Evolutionary conservation across 805 yeast genomes (phyloP), one percentile per base, ranked within the genome.

Genomic region (Starmerella apis): DNA sequence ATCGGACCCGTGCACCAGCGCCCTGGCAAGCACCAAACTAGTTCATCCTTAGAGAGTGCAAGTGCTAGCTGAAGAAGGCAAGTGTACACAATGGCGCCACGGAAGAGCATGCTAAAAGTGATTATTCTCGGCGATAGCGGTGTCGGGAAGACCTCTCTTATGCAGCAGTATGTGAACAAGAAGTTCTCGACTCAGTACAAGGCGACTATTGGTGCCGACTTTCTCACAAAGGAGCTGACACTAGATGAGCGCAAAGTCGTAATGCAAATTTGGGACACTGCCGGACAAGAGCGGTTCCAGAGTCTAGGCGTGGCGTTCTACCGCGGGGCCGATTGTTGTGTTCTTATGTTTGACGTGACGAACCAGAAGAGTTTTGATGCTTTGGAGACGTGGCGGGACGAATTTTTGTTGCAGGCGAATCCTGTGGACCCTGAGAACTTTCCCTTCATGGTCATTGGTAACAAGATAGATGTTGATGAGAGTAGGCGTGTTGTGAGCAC

Each of bases 321-420:
- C 67, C 75, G 98, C 61, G 97, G 97, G 32, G 96, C 97, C 1
- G 97, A 92, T 67, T 92, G 97, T 68, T 92, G 97, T 69, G 96
- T 90, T 9, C 74, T 90, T 53, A 94, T 92, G 58, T 90, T 84
- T 65, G 98, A 90, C 64, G 97, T 92, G 45, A 90, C 95, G 55
- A 92, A 92, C 68, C 82, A 85, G 54, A 88, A 90, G 68, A 84
- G 95, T 5, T 86, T 90, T 68, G 95, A 90, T 65, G 81, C 83
- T 60, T 73, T 92, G 53, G 80, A 84, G 46, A 76, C 84, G 50
- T 90, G 97, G 97, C 81, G 88, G 63, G 97, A 92, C 67, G 97
- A 90, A 69, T 90, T 90, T 64, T 71, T 90, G 54, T 79, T 92
- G 50, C 97, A 92, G 68, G 92, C 95, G 39, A 87, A 87, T 64